Conservation (phyloP, 148 eudicot species). For the Mesembryanthemum crystallinum region DNA sequence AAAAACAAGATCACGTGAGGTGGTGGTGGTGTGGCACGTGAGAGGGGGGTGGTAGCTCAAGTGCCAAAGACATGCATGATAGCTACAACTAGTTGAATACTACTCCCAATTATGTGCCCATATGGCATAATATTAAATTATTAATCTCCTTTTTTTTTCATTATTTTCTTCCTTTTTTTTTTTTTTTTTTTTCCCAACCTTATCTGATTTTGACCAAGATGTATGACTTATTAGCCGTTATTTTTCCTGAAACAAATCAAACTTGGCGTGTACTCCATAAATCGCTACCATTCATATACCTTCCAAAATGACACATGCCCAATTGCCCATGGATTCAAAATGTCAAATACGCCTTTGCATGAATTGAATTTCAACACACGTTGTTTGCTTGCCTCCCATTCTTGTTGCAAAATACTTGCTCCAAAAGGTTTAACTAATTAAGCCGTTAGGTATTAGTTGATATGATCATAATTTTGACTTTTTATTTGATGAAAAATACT, state of each 20-base stretch:
- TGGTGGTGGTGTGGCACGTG: conserved; percentile 23
- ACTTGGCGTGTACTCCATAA: conserved; percentile 7
- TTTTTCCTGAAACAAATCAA: neutral
- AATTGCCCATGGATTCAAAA: no score
- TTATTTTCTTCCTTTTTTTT: no score
- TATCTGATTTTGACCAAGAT: no score
- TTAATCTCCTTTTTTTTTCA: no score
- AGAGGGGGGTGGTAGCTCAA: conserved; percentile 8
- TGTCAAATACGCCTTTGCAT: neutral
- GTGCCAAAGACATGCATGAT: conserved; percentile 8
- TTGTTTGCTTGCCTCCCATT: neutral
- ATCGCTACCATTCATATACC: neutral
- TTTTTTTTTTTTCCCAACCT: no score
- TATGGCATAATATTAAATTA: neutral
- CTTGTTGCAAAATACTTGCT: conserved; percentile 6
- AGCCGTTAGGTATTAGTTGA: conserved; percentile 29
- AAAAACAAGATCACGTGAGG: neutral
- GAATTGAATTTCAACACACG: conserved; percentile 16
- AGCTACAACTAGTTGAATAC: conserved; percentile 10
- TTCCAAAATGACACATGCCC: neutral
- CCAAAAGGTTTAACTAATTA: conserved; percentile 24
- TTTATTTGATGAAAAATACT: neutral
- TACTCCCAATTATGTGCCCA: conserved; percentile 1
- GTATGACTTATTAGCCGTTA: neutral
- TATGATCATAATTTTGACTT: conserved; percentile 16